Evolutionary conservation across 2,329 filamentous ascomycete species (phyloP).

Genomic region (Colletotrichum somersetense): DNA sequence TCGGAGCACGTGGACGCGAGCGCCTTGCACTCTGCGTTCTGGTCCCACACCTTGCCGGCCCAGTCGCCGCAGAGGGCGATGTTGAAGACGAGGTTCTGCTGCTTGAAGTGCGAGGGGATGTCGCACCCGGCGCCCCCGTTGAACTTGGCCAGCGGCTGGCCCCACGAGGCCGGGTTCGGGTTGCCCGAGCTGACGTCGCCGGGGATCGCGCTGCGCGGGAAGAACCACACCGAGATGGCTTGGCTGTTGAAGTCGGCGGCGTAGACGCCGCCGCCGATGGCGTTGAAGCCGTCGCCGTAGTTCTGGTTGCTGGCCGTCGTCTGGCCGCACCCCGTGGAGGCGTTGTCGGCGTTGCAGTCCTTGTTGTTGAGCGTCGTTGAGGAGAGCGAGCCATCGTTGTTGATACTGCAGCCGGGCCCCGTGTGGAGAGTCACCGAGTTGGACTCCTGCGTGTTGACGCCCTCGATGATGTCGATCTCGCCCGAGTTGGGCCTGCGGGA

Average conservation of each 20-base stretch:
- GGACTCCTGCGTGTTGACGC: constrained; percentile 72
- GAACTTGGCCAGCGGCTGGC: constrained; percentile 76
- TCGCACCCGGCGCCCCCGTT: constrained; percentile 75
- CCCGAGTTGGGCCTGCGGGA: constrained; percentile 65
- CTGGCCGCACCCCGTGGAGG: constrained; percentile 71
- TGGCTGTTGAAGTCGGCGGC: constrained; percentile 81
- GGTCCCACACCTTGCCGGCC: constrained; percentile 79
- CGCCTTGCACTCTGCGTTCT: constrained; percentile 68
- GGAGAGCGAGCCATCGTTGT: constrained; percentile 60
- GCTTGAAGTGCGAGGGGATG: constrained; percentile 76
- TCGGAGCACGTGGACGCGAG: constrained; percentile 75
- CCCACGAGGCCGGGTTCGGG: constrained; percentile 79
- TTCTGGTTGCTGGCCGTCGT: constrained; percentile 62
- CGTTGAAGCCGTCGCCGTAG: constrained; percentile 80
- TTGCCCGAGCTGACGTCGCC: constrained; percentile 68
- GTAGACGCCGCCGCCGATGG: constrained; percentile 76
- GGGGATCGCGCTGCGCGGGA: constrained; percentile 75
- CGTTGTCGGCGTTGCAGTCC: constrained; percentile 70
- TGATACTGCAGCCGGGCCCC: constrained; percentile 68
- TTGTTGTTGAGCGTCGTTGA: constrained; percentile 59
- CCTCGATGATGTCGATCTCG: constrained; percentile 86
- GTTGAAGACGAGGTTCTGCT: constrained; percentile 83
- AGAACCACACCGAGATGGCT: constrained; percentile 85
- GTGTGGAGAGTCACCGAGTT: constrained; percentile 79
- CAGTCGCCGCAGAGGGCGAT: constrained; percentile 90